phyloP scores from a whole-genome alignment of 495 filamentous ascomycete species.

The Aspergillus ostianus region DNA sequence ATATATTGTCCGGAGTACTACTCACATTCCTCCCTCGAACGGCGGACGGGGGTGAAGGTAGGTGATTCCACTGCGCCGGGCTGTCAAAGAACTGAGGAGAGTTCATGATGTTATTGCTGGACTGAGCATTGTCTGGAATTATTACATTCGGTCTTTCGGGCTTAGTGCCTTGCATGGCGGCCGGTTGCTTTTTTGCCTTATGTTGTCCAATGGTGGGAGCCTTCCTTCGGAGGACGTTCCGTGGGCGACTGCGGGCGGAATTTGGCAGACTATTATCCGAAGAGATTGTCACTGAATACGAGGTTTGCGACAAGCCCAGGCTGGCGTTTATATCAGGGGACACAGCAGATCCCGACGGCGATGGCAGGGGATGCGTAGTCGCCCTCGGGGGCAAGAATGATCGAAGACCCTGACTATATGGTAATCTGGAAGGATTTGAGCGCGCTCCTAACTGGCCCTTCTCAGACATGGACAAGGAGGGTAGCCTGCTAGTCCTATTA shows the following conservation, averaged over 20 bases:
- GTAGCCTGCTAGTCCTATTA: slow-evolving; percentile 25
- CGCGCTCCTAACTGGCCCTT: slow-evolving; percentile 23
- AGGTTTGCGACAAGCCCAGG: slow-evolving; percentile 20
- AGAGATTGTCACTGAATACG: slow-evolving; percentile 17
- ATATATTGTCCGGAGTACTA: slow-evolving; percentile 17
- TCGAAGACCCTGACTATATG: slow-evolving; percentile 25
- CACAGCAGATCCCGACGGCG: slow-evolving; percentile 5
- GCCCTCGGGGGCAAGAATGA: slow-evolving; percentile 35
- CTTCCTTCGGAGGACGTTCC: slow-evolving; percentile 45
- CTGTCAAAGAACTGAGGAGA: slow-evolving; percentile 5
- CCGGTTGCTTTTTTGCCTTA: slow-evolving; percentile 21
- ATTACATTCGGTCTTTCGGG: slow-evolving; percentile 37
- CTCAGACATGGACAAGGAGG: slow-evolving; percentile 32
- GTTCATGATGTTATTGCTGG: slow-evolving; percentile 12
- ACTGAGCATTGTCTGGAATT: slow-evolving; percentile 28
- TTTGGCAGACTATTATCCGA: slow-evolving; percentile 14
- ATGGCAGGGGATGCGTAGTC: slow-evolving; percentile 20
- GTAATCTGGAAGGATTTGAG: slow-evolving; percentile 22
- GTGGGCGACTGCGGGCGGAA: slow-evolving; percentile 25
- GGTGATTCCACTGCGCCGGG: slow-evolving; percentile 7
- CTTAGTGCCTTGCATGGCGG: slow-evolving; percentile 1
- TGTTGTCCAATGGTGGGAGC: slow-evolving; percentile 42
- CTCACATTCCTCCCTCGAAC: slow-evolving; percentile 15
- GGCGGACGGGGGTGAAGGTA: slow-evolving; percentile 11
- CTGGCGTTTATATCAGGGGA: slow-evolving; percentile 12